Evolutionary conservation across 1,284 basidiomycete species (phyloP), one percentile per base, ranked within the genome.

Genomic region (Papiliotrema terrestris): DNA sequence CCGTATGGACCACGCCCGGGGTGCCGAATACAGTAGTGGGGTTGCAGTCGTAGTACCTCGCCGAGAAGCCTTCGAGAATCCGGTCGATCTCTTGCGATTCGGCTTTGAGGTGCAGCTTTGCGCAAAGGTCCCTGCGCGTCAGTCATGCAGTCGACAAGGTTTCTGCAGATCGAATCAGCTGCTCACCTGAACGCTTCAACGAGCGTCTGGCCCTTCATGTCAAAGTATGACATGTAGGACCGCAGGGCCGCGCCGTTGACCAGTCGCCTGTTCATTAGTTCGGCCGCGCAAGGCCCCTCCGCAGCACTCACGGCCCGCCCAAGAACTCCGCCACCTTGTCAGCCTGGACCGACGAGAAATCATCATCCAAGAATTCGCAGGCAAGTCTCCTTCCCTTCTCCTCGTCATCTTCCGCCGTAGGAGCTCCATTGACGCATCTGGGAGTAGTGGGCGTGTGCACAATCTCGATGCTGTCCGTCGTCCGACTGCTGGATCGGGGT

Each of bases 21-120:
- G 85, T 89, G 29, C 90, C 89, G 72, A 89, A 94, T 8, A 91
- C 69, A 23, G 84, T 83, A 2, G 79, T 79, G 0, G 89, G 87
- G 72, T 98, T 98, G 72, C 91, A 93, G 49, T 92, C 86, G 83
- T 86, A 93, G 76, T 89, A 99, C 8, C 91, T 83, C 45, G 85
- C 80, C 59, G 88, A 89, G 68, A 98, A 98, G 58, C 87, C 87
- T 62, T 89, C 89, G 19, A 99, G 81, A 63, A 99, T 96, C 42
- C 95, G 86, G 75, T 98, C 96, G 38, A 99, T 87, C 77, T 98
- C 94, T 72, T 98, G 96, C 0, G 95, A 96, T 78, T 99, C 95
- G 1, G 87, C 95, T 71, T 92, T 93, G 56, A 98, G 82, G 73
- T 85, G 96, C 3, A 99, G 82, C 73, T 95, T 96, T 22, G 85